These are phyloP conservation scores for Datura wrightii DNA, from an alignment of 257 asterid genomes.

Conservation along the genomic window DNA sequence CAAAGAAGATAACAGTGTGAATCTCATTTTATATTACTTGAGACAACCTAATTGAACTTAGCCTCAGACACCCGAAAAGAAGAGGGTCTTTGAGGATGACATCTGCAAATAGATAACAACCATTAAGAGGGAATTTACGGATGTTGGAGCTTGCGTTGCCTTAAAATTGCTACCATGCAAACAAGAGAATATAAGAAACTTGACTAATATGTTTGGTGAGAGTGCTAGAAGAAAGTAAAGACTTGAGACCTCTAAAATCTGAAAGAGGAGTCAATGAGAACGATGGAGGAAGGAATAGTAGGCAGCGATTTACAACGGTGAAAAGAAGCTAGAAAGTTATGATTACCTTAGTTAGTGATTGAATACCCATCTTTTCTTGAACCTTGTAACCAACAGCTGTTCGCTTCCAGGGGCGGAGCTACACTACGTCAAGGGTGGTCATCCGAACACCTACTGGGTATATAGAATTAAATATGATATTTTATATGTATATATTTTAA, in stretches of 20 bases:
- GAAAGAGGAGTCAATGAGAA: conserved; percentile 19
- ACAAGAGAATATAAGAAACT: background rate
- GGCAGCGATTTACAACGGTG: background rate
- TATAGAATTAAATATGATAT: too few species aligned
- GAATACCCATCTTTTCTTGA: background rate
- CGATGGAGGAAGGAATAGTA: background rate
- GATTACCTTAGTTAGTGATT: background rate
- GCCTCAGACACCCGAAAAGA: background rate
- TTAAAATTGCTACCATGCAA: conserved; percentile 12
- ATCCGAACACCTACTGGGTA: too few species aligned
- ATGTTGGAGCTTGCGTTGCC: conserved; percentile 6
- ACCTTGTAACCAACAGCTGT: background rate
- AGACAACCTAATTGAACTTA: conserved; percentile 1
- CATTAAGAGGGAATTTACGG: background rate
- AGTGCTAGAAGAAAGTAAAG: background rate
- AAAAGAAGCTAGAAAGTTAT: background rate
- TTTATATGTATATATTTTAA: too few species aligned
- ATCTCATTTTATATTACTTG: background rate
- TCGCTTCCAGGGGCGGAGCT: background rate
- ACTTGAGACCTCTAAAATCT: background rate
- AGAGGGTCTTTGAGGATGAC: background rate
- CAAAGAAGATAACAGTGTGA: background rate
- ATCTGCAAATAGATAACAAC: conserved; percentile 16
- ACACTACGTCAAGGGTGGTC: too few species aligned
- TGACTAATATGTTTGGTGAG: background rate